Evolutionary conservation across 768 basidiomycete genomes (phyloP).

Genomic region (Suillus variegatus): DNA sequence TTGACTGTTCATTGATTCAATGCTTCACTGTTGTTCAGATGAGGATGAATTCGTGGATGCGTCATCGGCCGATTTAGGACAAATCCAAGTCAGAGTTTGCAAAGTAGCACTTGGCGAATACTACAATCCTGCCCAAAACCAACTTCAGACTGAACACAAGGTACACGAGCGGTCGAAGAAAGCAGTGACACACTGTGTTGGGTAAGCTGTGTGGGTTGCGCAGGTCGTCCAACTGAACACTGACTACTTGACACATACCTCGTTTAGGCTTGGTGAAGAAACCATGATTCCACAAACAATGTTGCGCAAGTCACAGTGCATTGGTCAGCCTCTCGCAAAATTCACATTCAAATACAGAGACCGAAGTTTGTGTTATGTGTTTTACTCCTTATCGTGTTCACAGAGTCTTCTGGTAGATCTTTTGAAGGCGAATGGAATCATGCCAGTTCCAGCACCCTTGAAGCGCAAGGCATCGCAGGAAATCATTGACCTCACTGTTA

Average conservation of each 20-base stretch:
- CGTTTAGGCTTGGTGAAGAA: constrained; percentile 27
- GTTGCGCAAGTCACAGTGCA: neutral
- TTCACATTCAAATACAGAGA: constrained; percentile 35
- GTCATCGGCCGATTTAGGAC: constrained; percentile 12
- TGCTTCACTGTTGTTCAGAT: constrained; percentile 22
- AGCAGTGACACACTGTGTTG: constrained; percentile 30
- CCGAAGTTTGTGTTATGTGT: constrained; percentile 18
- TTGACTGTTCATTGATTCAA: too few species aligned
- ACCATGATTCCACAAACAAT: neutral
- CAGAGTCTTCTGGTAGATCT: constrained; percentile 19
- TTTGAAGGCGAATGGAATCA: constrained; percentile 29
- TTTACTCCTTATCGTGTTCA: neutral
- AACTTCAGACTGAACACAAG: constrained; percentile 16
- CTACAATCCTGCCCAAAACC: neutral
- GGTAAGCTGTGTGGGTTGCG: constrained; percentile 27
- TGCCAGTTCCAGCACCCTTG: constrained; percentile 15
- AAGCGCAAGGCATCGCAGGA: constrained; percentile 10
- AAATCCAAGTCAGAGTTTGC: constrained; percentile 3
- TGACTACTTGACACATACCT: neutral
- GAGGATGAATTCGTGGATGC: constrained; percentile 25
- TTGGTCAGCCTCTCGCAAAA: constrained; percentile 21
- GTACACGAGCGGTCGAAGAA: constrained; percentile 34
- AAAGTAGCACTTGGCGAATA: neutral
- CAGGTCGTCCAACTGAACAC: constrained; percentile 1
- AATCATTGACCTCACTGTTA: constrained; percentile 25